Evolutionary conservation across 768 basidiomycete genomes (phyloP).

Genomic region (Glaciozyma martinii): DNA sequence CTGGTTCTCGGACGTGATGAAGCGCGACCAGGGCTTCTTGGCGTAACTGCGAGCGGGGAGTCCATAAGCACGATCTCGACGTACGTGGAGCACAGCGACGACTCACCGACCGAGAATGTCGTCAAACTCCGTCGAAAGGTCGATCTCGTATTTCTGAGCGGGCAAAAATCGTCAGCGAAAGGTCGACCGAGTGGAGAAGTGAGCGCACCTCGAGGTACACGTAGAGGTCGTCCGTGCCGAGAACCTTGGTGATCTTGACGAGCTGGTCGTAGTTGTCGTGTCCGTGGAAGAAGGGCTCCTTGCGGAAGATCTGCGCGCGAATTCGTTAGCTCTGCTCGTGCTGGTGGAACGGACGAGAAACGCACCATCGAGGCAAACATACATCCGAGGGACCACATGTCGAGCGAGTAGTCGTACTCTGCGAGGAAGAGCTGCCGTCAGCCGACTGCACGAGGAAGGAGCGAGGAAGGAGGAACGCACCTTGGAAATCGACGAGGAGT

Average conservation of each 20-base stretch:
- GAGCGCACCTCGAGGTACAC: slow-evolving; percentile 67
- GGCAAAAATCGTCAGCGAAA: background rate
- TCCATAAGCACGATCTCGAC: slow-evolving; percentile 13
- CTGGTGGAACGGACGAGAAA: background rate
- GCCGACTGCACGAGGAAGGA: background rate
- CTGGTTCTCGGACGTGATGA: slow-evolving; percentile 92
- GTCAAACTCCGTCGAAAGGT: slow-evolving; percentile 62
- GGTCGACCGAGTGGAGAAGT: too few relatives aligned
- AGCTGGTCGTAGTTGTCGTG: slow-evolving; percentile 98
- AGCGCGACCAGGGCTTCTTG: slow-evolving; percentile 80
- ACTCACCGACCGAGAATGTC: slow-evolving; percentile 74
- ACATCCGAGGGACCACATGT: slow-evolving; percentile 98
- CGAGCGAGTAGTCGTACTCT: slow-evolving; percentile 93
- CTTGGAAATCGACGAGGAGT: slow-evolving; percentile 86
- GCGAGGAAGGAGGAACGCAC: background rate
- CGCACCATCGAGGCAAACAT: slow-evolving; percentile 98
- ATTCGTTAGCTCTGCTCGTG: background rate
- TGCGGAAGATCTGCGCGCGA: slow-evolving; percentile 76
- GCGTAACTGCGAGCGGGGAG: slow-evolving; percentile 61
- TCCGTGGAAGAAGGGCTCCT: slow-evolving; percentile 98
- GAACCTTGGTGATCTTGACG: slow-evolving; percentile 94
- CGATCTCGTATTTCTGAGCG: slow-evolving; percentile 17
- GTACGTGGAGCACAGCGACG: slow-evolving; percentile 4
- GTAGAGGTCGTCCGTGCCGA: slow-evolving; percentile 92
- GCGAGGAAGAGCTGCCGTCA: background rate